Conservation (phyloP, 306 rosid genomes). For the Vigna reflexopilosa region DNA sequence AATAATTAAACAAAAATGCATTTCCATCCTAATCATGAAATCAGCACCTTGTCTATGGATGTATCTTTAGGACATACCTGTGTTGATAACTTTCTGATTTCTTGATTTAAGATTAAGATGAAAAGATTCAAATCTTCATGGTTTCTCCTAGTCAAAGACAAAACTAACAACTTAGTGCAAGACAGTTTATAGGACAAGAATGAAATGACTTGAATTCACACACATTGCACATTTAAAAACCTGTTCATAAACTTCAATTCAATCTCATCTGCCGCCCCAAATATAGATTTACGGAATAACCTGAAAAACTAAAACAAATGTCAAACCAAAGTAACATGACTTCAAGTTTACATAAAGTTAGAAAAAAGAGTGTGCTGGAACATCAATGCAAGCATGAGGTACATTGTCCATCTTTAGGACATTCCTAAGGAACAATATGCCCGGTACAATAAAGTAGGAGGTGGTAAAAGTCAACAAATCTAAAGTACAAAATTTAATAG, state of each 20-base stretch:
- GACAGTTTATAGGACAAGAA: slow-evolving; percentile 14
- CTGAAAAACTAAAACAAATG: slow-evolving; percentile 56
- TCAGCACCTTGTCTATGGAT: slow-evolving; percentile 32
- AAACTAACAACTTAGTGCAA: slow-evolving; percentile 20
- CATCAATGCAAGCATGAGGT: slow-evolving; percentile 32
- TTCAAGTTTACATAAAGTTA: slow-evolving; percentile 29
- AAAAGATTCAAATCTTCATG: slow-evolving; percentile 87
- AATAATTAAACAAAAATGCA: slow-evolving; percentile 17
- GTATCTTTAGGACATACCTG: slow-evolving; percentile 65
- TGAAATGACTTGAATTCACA: slow-evolving; percentile 25
- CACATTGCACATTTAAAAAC: slow-evolving; percentile 54
- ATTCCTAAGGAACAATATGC: slow-evolving; percentile 8
- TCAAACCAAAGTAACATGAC: slow-evolving; percentile 27
- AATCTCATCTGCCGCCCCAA: slow-evolving; percentile 92
- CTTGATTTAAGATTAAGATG: slow-evolving; percentile 81
- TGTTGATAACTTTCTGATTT: slow-evolving; percentile 79
- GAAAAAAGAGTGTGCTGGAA: slow-evolving; percentile 16
- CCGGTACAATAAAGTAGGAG: not conserved
- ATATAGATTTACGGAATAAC: slow-evolving; percentile 88
- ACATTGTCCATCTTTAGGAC: slow-evolving; percentile 31
- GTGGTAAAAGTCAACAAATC: not conserved
- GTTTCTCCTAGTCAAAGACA: slow-evolving; percentile 71
- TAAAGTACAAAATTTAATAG: not conserved
- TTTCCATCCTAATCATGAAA: slow-evolving; percentile 18
- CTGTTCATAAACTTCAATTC: slow-evolving; percentile 97